These are phyloP conservation scores for Naganishia cerealis DNA, from an alignment of 1,284 basidiomycete species.

Conservation along the genomic window DNA sequence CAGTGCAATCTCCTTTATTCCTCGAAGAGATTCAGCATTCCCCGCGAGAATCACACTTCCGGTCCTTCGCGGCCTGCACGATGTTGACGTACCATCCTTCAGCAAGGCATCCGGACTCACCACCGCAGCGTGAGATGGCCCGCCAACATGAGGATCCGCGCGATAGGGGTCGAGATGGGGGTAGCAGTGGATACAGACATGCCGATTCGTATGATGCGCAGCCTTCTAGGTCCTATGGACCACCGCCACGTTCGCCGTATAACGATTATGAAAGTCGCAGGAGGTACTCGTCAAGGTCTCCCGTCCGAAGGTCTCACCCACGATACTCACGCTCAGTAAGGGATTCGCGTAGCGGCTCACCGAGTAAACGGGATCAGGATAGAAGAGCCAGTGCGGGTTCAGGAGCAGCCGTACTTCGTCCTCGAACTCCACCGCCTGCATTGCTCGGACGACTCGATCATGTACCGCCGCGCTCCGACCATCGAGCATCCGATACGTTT, in stretches of 20 bases:
- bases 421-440: neutral
- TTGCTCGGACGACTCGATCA: neutral
- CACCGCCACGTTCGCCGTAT: neutral
- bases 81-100: too few species aligned
- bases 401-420: neutral
- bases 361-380: neutral
- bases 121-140: neutral
- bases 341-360: neutral
- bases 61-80: too few species aligned
- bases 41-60: too few species aligned
- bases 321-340: neutral
- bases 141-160: neutral
- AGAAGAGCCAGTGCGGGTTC: neutral
- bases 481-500: neutral
- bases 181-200: neutral
- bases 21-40: too few species aligned
- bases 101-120: neutral
- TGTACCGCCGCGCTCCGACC: neutral
- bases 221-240: neutral
- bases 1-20: too few species aligned
- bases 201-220: neutral
- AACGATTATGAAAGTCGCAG: neutral
- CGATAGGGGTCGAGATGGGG: conserved; percentile 5
- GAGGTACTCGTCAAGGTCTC: neutral
- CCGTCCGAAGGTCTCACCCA: neutral